phyloP scores from a whole-genome alignment of 2,329 filamentous ascomycete genomes.

The Fusarium penzigii region DNA sequence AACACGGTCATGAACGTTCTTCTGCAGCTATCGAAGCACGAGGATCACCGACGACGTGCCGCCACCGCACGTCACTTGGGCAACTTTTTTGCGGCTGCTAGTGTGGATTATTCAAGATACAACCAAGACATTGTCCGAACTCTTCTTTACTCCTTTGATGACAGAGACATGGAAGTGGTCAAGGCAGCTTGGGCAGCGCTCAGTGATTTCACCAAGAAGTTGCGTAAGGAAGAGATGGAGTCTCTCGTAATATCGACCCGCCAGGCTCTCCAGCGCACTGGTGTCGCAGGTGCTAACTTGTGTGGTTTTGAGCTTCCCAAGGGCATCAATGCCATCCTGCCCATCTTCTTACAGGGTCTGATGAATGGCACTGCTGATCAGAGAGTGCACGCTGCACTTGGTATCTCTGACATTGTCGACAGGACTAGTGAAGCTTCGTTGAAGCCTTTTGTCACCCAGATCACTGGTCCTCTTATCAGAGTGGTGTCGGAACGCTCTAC shows the following conservation, averaged over 20 bases:
- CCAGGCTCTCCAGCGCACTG: constrained; percentile 83
- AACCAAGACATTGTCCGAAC: constrained; percentile 93
- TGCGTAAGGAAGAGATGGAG: constrained; percentile 98
- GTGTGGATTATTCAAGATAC: constrained; percentile 91
- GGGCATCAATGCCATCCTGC: constrained; percentile 93
- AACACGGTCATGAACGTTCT: constrained; percentile 96
- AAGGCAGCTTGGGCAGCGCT: constrained; percentile 89
- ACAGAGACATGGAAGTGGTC: constrained; percentile 79
- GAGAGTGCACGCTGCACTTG: constrained; percentile 85
- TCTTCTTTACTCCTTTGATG: constrained; percentile 88
- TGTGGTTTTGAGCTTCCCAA: constrained; percentile 91
- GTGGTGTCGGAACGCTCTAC: constrained; percentile 95
- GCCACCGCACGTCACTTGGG: constrained; percentile 77
- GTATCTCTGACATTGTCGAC: constrained; percentile 94
- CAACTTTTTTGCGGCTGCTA: constrained; percentile 79
- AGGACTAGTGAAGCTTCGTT: constrained; percentile 84
- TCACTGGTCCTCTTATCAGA: constrained; percentile 95
- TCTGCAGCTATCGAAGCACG: constrained; percentile 83
- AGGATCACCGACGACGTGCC: constrained; percentile 83
- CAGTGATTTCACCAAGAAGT: constrained; percentile 80
- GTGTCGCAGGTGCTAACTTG: constrained; percentile 80
- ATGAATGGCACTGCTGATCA: constrained; percentile 96
- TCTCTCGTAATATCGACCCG: constrained; percentile 82
- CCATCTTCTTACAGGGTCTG: constrained; percentile 95
- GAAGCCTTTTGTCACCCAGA: constrained; percentile 94